A percentile compares a stretch with the other conserved stretches of the same genome.
Conservation (phyloP, 2,329 filamentous ascomycete species). For the Remersonia thermophila region DNA sequence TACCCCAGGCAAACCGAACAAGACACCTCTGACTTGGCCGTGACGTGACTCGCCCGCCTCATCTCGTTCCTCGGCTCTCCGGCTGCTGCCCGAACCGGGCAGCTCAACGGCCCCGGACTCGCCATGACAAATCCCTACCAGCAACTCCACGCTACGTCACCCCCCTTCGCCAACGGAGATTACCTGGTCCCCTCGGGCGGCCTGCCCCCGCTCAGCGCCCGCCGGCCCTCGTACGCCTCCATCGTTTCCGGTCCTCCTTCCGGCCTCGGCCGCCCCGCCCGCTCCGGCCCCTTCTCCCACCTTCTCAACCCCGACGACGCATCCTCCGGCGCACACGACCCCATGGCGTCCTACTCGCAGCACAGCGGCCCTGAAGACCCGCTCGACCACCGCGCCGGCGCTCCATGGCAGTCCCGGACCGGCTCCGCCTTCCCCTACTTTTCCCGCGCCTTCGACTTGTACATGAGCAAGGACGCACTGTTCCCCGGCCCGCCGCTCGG, state of each 20-base stretch:
- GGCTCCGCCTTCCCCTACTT: conserved; percentile 30
- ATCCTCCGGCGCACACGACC: conserved; percentile 20
- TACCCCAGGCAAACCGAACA: too few relatives aligned
- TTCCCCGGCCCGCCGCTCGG: conserved; percentile 5
- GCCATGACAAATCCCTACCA: conserved; percentile 33
- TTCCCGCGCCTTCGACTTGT: conserved; percentile 42
- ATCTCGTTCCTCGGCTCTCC: conserved; percentile 2
- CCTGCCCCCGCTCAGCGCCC: conserved; percentile 22
- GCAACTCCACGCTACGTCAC: conserved; percentile 20
- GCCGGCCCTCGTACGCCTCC: conserved; percentile 31
- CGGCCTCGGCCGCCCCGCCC: conserved; percentile 24
- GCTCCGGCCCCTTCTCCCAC: conserved; percentile 37
- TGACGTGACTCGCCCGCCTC: conserved; percentile 3
- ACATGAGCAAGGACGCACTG: conserved; percentile 24
- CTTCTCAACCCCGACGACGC: conserved; percentile 38
- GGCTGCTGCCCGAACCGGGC: conserved; percentile 8
- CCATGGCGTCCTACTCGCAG: conserved; percentile 7
- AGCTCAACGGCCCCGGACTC: conserved; percentile 10
- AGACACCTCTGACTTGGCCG: conserved; percentile 1
- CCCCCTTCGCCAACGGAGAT: conserved; percentile 24
- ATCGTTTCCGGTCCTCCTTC: conserved; percentile 28
- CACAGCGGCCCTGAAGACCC: too few relatives aligned
- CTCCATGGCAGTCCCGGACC: conserved; percentile 20
- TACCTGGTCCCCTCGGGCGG: conserved; percentile 16
- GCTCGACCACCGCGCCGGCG: conserved; percentile 9